A percentile compares a stretch with the other conserved stretches of the same genome.
Conservation (phyloP, 1,284 basidiomycete species). For the Paramarasmius palmivorus region DNA sequence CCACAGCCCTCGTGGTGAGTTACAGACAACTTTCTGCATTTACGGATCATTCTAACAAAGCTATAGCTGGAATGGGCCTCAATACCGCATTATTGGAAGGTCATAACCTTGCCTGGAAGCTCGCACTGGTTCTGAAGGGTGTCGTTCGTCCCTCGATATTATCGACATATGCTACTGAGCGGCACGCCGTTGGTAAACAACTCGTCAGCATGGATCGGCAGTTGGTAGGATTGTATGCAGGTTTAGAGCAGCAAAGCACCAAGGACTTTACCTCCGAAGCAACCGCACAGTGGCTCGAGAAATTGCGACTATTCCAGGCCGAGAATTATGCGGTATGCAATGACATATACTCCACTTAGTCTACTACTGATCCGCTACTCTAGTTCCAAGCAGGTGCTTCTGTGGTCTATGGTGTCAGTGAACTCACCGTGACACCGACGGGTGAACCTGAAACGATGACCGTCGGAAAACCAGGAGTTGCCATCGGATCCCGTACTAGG, state of each 20-base stretch:
- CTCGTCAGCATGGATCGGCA: conserved; percentile 1
- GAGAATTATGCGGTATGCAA: neutral
- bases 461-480: neutral
- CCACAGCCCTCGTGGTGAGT: conserved; percentile 3
- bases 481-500: neutral
- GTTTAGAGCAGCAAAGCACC: neutral
- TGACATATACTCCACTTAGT: neutral
- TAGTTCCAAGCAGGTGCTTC: neutral
- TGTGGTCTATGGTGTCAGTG: too few species aligned
- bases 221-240: conserved; percentile 1
- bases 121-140: neutral
- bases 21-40: too few species aligned
- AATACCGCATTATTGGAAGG: conserved; percentile 5
- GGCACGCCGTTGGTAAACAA: neutral
- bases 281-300: neutral
- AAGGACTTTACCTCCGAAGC: neutral
- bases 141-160: neutral
- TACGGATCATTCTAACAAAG: too few species aligned
- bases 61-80: conserved; percentile 7
- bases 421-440: too few species aligned
- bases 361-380: neutral
- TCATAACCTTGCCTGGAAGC: conserved; percentile 5
- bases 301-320: neutral
- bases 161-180: neutral
- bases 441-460: neutral